A percentile compares a stretch with the other conserved stretches of the same genome.
These are phyloP conservation scores for Hirschioporus abietinus DNA, from an alignment of 768 basidiomycete species.

Conservation along the genomic window DNA sequence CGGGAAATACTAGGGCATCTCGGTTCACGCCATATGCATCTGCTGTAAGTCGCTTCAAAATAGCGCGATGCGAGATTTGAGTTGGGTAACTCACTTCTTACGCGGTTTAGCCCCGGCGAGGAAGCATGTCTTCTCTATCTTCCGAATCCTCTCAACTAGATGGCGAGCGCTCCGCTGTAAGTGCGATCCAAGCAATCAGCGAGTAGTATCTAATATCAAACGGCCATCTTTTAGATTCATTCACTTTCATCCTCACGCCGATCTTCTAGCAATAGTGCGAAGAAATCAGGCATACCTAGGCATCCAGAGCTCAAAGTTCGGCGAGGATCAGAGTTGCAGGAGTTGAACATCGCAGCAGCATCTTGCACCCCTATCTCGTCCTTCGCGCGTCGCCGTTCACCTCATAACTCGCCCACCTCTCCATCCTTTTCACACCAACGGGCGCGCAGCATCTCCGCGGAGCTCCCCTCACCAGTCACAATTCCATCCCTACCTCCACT, in stretches of 20 bases:
- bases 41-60: slow-evolving; percentile 6
- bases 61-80: not conserved
- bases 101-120: slow-evolving; percentile 28
- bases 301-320: not conserved
- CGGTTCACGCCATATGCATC: slow-evolving; percentile 28
- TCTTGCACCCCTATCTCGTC: slow-evolving; percentile 65
- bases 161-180: not conserved
- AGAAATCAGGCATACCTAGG: not conserved
- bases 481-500: slow-evolving; percentile 62
- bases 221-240: not conserved
- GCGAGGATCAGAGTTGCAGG: slow-evolving; percentile 11
- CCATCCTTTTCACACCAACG: slow-evolving; percentile 51
- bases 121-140: slow-evolving; percentile 38
- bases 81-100: not conserved
- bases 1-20: slow-evolving; percentile 16
- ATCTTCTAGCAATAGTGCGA: not conserved
- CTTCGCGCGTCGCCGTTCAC: slow-evolving; percentile 75
- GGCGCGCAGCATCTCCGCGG: slow-evolving; percentile 21
- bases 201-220: not conserved
- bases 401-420: slow-evolving; percentile 65
- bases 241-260: not conserved
- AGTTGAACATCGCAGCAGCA: slow-evolving; percentile 23
- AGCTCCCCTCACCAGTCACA: slow-evolving; percentile 45
- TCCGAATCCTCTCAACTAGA: not conserved
- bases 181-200: not conserved